phyloP scores from a whole-genome alignment of 2,329 filamentous ascomycete genomes.

The Venturia oleaginea region DNA sequence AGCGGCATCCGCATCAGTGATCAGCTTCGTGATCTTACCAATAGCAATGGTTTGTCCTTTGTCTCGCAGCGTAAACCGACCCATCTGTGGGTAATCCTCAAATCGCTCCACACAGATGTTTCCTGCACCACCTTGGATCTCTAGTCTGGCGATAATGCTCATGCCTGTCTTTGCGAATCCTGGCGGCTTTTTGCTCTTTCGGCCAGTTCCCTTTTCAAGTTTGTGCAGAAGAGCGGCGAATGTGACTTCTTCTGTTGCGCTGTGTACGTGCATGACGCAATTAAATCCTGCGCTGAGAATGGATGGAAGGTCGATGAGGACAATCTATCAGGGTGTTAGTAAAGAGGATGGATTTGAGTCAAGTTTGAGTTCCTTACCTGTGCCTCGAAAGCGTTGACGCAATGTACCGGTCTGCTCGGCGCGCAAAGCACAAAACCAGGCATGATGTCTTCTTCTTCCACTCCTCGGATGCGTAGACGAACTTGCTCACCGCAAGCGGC shows the following conservation, averaged over 20 bases:
- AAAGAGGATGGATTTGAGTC: not conserved
- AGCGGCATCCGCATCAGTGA: constrained; percentile 1
- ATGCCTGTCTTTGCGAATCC: constrained; percentile 76
- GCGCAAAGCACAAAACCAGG: constrained; percentile 96
- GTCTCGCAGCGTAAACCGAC: constrained; percentile 22
- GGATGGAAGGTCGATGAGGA: constrained; percentile 86
- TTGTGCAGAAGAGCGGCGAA: constrained; percentile 84
- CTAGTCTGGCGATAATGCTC: constrained; percentile 85
- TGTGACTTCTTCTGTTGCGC: constrained; percentile 94
- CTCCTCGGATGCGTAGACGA: constrained; percentile 80
- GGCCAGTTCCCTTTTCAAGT: constrained; percentile 84
- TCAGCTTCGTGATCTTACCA: constrained; percentile 92
- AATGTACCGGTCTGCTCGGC: constrained; percentile 86
- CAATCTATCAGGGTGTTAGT: constrained; percentile 55
- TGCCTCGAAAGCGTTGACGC: constrained; percentile 81
- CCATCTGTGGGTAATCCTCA: constrained; percentile 78
- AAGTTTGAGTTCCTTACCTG: constrained; percentile 2
- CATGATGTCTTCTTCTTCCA: constrained; percentile 94
- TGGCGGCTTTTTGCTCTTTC: constrained; percentile 88
- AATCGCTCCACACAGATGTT: constrained; percentile 89
- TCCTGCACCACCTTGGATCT: constrained; percentile 76
- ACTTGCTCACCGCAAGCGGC: constrained; percentile 93
- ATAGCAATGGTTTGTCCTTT: constrained; percentile 96
- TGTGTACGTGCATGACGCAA: constrained; percentile 94
- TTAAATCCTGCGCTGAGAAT: constrained; percentile 95